Conservation (phyloP, 441 rosid species). For the Jatropha podagrica region DNA sequence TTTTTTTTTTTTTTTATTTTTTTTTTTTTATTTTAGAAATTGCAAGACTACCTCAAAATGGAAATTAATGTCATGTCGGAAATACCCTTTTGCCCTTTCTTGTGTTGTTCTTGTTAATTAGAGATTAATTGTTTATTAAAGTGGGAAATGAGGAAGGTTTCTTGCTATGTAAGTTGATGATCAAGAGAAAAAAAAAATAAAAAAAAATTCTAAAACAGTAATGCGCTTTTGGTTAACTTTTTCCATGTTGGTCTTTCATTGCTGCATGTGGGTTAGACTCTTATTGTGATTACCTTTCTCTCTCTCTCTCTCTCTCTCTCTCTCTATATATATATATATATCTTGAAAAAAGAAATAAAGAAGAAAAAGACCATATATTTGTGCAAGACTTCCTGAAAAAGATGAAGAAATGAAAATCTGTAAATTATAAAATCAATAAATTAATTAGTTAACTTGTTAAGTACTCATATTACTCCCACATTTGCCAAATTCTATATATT, state of each 20-base stretch:
- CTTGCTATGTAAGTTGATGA: slow-evolving; percentile 28
- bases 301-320: neutral
- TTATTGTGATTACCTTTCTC: slow-evolving; percentile 8
- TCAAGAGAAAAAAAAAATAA: neutral
- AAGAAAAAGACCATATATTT: no score
- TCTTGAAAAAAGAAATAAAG: neutral
- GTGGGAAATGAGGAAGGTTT: slow-evolving; percentile 9
- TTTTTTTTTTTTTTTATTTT: neutral
- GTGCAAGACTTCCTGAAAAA: no score
- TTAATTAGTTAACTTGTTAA: no score
- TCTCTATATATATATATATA: no score
- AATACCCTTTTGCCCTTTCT: neutral
- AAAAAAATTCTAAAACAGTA: neutral
- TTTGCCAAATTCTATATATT: no score
- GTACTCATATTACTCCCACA: no score
- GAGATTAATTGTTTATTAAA: neutral
- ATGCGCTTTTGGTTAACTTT: neutral
- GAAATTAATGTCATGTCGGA: neutral
- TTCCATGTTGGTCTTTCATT: slow-evolving; percentile 26
- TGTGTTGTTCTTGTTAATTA: neutral
- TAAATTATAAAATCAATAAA: no score
- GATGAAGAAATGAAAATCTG: no score
- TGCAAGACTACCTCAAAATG: neutral
- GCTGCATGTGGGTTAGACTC: slow-evolving; percentile 26
- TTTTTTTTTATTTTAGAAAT: neutral